Percentiles rank a stretch among this genome's conserved stretches.
These are phyloP conservation scores for Solanum ossicruentum DNA, from an alignment of 257 asterid species.

Conservation along the genomic window DNA sequence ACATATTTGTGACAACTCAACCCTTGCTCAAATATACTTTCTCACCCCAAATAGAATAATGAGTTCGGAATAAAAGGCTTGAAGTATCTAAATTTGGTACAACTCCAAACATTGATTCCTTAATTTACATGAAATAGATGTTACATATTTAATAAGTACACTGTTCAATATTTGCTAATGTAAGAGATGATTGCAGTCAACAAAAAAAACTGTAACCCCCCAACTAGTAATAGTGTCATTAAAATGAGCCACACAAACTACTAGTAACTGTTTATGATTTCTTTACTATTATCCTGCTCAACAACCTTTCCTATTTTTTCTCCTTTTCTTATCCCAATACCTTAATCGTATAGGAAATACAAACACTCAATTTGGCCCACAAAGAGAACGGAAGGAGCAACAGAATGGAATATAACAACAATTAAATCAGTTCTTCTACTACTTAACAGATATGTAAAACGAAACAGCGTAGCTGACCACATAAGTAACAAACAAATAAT, in stretches of 20 bases:
- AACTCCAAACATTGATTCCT: neutral
- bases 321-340: neutral
- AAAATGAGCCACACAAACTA: neutral
- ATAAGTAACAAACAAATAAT: neutral
- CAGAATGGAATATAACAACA: neutral
- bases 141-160: neutral
- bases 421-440: neutral
- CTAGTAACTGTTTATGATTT: neutral
- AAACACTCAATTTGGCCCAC: neutral
- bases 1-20: neutral
- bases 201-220: neutral
- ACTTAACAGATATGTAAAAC: neutral
- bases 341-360: neutral
- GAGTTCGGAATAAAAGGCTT: neutral
- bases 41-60: neutral
- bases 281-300: neutral
- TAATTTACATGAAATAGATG: neutral
- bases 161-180: neutral
- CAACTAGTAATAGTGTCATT: neutral
- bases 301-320: neutral
- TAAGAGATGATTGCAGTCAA: neutral
- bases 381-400: neutral
- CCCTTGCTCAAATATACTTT: neutral
- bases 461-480: neutral
- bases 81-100: neutral